These are phyloP conservation scores for Phyllosticta citrichinensis DNA, from an alignment of 2,329 filamentous ascomycete genomes.

Conservation along the genomic window DNA sequence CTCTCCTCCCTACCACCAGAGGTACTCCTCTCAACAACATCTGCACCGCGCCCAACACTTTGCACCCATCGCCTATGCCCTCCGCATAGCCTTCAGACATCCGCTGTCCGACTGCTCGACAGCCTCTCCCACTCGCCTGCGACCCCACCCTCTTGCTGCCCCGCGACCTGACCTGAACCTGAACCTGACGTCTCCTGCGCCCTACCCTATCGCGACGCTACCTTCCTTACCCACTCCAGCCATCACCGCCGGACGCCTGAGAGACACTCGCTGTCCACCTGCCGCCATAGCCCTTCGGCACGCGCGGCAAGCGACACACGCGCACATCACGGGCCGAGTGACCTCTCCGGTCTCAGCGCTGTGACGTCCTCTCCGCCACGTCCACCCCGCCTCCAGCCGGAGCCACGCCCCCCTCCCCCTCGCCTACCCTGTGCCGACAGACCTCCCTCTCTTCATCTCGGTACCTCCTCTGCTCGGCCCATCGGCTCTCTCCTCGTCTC, in stretches of 20 bases:
- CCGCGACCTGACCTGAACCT: slow-evolving; percentile 4
- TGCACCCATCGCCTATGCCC: background rate
- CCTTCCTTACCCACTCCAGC: too few species aligned
- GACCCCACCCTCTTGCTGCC: slow-evolving; percentile 2
- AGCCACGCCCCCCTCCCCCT: background rate
- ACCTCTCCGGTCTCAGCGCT: slow-evolving; percentile 1
- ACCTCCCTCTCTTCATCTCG: background rate
- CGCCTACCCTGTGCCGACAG: background rate
- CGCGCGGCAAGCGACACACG: slow-evolving; percentile 5
- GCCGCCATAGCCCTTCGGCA: background rate
- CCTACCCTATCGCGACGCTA: too few species aligned
- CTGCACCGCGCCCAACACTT: slow-evolving; percentile 4
- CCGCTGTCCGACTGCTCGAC: background rate
- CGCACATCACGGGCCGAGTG: slow-evolving; percentile 1
- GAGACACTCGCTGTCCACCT: background rate
- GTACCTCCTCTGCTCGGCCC: background rate
- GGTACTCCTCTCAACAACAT: slow-evolving; percentile 9
- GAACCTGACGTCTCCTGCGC: too few species aligned
- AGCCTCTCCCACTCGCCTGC: background rate
- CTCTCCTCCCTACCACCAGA: background rate
- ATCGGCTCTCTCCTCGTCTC: background rate
- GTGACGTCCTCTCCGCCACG: slow-evolving; percentile 9
- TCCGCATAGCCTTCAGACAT: background rate
- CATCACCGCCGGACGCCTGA: background rate
- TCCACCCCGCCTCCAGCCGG: slow-evolving; percentile 4